Conservation (phyloP, 148 eudicot genomes). For the Spergularia bocconei region DNA sequence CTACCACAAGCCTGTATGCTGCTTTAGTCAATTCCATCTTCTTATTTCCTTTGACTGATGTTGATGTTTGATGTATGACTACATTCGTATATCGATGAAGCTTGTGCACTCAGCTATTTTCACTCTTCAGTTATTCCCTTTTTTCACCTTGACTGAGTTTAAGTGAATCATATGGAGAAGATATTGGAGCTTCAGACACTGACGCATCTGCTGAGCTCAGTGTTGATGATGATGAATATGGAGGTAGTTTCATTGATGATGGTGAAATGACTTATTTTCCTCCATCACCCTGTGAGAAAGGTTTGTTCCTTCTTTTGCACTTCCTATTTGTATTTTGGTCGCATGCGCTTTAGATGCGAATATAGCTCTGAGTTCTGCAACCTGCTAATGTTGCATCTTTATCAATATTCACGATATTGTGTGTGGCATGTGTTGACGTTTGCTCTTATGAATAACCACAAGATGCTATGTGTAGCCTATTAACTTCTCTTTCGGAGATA, state of each 20-base stretch:
- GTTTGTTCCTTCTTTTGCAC: constrained; percentile 31
- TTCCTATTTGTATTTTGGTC: neutral
- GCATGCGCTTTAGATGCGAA: neutral
- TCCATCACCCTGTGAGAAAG: constrained; percentile 45
- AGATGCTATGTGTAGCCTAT: neutral
- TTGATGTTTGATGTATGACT: neutral
- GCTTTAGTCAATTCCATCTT: neutral
- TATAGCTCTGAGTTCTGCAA: neutral
- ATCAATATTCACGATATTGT: neutral
- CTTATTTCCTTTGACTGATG: neutral
- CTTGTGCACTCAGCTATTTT: neutral
- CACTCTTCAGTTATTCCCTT: neutral
- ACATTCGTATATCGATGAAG: neutral
- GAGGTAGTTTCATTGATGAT: constrained; percentile 87
- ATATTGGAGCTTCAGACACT: constrained; percentile 55
- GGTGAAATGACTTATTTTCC: constrained; percentile 36
- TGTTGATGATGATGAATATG: constrained; percentile 70
- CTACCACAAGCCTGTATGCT: neutral
- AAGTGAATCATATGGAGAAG: constrained; percentile 89
- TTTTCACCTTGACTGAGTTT: constrained; percentile 23
- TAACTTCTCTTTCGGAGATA: no score
- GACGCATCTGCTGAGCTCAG: constrained; percentile 37
- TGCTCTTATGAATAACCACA: neutral
- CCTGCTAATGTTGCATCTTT: neutral
- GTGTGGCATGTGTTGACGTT: no score